Base-by-base conservation (phyloP, 768 basidiomycete species). In the Lactarius deliciosus region DNA sequence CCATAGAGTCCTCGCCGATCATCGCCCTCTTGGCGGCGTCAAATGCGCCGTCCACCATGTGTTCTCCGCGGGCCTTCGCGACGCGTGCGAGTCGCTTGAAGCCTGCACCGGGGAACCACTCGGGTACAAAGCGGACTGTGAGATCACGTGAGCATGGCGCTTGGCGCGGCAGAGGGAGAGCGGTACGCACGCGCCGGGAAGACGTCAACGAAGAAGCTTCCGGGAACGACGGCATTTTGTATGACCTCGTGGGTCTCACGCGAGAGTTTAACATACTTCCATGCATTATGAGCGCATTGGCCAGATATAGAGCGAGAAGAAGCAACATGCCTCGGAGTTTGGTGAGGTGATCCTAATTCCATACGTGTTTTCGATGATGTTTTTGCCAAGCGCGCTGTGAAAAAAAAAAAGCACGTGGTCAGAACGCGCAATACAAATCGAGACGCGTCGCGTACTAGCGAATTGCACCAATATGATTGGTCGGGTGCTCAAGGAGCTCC, bases 41-140 rank as follows among this genome's bases (percentile, higher is more conserved):
- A 54, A 69, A 68, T 13, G 69, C 68, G 4, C 62, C 63, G 30
- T 70, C 68, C 5, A 68, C 66, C 60, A 70, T 64, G 34, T 69
- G 63, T 28, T 69, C 61, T 6, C 68, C 63, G 50, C 67, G 68
- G 40, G 73, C 60, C 50, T 59, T 64, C 5, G 64, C 64, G 25
- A 58, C n/a, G 10, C 61, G 60, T 20, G 70, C 70, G n/a, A 70
- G 70, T 22, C 68, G 68, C 47, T 70, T 69, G 59, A 70, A 70
- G 15, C 70, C 68, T 1, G 70, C 70, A 15, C 70, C 70, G 2
- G 70, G 70, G 68, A 69, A 65, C 70, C 70, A 70, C 1, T 68
- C 63, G 0, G 70, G 70, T 18, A 70, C 34, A 28, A 63, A 70
- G 7, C 68, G 68, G 36, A 70, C 69, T 70, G 18, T 3, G 16